Evolutionary conservation across 495 filamentous ascomycete genomes (phyloP).

Genomic region (Evansstolkia leycettana): DNA sequence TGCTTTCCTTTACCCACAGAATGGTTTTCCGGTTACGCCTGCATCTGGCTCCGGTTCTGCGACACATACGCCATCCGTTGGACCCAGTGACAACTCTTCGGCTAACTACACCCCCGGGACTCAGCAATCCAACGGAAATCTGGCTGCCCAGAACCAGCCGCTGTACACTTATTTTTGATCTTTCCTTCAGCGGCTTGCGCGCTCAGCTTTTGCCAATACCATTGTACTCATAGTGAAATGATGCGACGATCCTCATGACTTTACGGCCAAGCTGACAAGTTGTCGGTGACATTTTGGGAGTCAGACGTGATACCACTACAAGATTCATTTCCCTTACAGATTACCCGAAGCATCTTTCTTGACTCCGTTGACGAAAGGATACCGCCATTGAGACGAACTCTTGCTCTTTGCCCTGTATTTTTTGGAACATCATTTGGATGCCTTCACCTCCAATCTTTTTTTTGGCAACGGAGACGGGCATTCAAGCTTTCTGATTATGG

Average conservation of each 20-base stretch:
- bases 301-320: constrained; percentile 20
- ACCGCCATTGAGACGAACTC: neutral
- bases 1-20: constrained; percentile 19
- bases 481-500: constrained; percentile 7
- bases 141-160: constrained; percentile 16
- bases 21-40: constrained; percentile 15
- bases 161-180: constrained; percentile 24
- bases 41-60: constrained; percentile 17
- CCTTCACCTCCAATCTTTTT: neutral
- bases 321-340: constrained; percentile 9
- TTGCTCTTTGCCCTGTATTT: neutral
- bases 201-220: constrained; percentile 11
- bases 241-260: constrained; percentile 36
- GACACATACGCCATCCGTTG: constrained; percentile 19
- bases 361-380: constrained; percentile 8
- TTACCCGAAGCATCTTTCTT: constrained; percentile 4
- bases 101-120: constrained; percentile 15
- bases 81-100: constrained; percentile 16
- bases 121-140: constrained; percentile 14
- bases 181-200: constrained; percentile 3
- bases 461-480: too few species aligned
- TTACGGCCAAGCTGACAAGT: constrained; percentile 24
- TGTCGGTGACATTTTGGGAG: constrained; percentile 21
- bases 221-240: constrained; percentile 35
- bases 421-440: constrained; percentile 4